These are phyloP conservation scores for Thyridium curvatum DNA, from an alignment of 2,329 filamentous ascomycete species.

Conservation along the genomic window DNA sequence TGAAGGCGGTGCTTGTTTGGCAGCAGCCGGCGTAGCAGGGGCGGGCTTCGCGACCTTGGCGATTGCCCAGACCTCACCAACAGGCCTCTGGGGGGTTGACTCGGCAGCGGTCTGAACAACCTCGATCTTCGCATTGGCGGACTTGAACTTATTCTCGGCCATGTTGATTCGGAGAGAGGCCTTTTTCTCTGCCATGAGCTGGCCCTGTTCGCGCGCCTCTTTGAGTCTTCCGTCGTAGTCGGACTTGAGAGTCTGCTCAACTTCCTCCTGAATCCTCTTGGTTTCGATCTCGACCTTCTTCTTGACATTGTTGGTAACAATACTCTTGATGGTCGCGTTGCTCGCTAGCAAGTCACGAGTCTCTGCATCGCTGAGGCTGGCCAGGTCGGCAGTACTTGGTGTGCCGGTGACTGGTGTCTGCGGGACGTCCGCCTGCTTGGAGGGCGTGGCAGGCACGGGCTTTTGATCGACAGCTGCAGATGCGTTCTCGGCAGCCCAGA, in stretches of 20 bases:
- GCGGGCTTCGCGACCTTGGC: constrained; percentile 59
- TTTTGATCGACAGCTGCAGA: constrained; percentile 15
- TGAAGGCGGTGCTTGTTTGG: constrained; percentile 19
- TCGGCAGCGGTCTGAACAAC: constrained; percentile 75
- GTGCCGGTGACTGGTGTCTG: constrained; percentile 24
- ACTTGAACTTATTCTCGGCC: constrained; percentile 62
- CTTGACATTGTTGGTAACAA: constrained; percentile 57
- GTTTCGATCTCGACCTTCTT: constrained; percentile 63
- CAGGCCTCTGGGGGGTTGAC: constrained; percentile 79
- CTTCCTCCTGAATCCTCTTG: constrained; percentile 51
- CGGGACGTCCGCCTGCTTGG: constrained; percentile 11
- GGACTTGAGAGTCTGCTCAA: constrained; percentile 36
- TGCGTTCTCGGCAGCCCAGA: constrained; percentile 50
- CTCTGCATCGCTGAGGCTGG: constrained; percentile 45
- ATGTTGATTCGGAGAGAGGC: constrained; percentile 70
- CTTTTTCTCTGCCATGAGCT: constrained; percentile 70
- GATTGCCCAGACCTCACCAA: constrained; percentile 80
- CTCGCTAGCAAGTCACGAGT: constrained; percentile 50
- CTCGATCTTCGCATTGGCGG: constrained; percentile 63
- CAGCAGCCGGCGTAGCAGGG: constrained; percentile 4
- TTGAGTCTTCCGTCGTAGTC: constrained; percentile 48
- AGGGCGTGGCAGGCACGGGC: constrained; percentile 15
- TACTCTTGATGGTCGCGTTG: constrained; percentile 51
- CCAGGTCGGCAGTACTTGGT: constrained; percentile 31
- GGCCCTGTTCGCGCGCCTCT: constrained; percentile 55